Percentiles rank a stretch among this genome's conserved stretches.
phyloP scores from a whole-genome alignment of 192 early-diverging fungal genomes.

The Oehlia diaphana region DNA sequence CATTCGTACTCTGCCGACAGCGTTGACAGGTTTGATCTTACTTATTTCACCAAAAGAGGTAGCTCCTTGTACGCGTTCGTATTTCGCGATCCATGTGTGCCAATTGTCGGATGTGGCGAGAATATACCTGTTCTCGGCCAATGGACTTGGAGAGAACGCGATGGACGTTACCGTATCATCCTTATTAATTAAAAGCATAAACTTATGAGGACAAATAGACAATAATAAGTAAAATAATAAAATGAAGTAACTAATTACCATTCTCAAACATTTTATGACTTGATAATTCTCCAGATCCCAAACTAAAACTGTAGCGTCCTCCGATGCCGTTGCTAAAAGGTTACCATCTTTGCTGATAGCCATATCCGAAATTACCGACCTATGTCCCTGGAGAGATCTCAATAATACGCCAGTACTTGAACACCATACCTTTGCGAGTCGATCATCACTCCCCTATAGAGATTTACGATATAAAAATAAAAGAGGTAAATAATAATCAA shows the following conservation, averaged over 20 bases:
- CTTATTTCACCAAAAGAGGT: neutral
- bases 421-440: neutral
- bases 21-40: neutral
- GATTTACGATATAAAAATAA: neutral
- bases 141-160: neutral
- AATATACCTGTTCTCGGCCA: neutral
- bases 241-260: neutral
- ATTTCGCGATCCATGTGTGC: neutral
- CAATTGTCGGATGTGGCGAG: neutral
- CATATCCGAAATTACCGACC: neutral
- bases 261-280: neutral
- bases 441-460: neutral
- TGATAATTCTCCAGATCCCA: neutral
- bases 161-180: neutral
- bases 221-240: neutral
- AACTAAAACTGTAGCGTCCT: neutral
- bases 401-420: neutral
- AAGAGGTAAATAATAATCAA: neutral
- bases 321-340: neutral
- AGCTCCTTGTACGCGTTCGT: neutral
- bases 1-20: conserved; percentile 13
- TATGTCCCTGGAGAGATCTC: neutral
- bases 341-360: neutral
- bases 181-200: neutral
- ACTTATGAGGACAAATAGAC: neutral